Conservation (phyloP, 2,329 filamentous ascomycete species). For the Penicillium sclerotigenum region DNA sequence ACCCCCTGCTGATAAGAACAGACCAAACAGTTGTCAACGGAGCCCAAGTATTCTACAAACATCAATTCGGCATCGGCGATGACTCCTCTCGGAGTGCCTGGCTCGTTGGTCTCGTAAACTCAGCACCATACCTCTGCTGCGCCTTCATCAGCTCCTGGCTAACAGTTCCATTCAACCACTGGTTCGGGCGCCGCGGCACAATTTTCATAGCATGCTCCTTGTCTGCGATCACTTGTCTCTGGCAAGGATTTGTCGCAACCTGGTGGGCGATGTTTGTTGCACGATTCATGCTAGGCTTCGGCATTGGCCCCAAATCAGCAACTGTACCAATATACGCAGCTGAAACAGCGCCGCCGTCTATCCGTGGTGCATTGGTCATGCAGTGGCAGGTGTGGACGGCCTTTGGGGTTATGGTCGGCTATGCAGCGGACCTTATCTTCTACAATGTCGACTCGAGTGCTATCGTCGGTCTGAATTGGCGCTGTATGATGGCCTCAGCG, state of each 20-base stretch:
- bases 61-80: conserved; percentile 58
- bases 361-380: conserved; percentile 77
- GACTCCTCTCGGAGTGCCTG: conserved; percentile 51
- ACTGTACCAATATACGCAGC: conserved; percentile 75
- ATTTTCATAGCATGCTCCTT: conserved; percentile 75
- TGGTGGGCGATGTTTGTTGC: conserved; percentile 70
- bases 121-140: conserved; percentile 59
- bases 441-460: conserved; percentile 53
- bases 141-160: conserved; percentile 70
- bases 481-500: conserved; percentile 66
- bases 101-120: conserved; percentile 62
- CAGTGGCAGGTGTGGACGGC: conserved; percentile 66
- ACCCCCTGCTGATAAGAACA: conserved; percentile 15
- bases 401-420: conserved; percentile 55
- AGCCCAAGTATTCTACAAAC: conserved; percentile 63
- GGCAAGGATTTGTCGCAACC: conserved; percentile 64
- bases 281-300: conserved; percentile 71
- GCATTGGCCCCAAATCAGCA: conserved; percentile 71
- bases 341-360: conserved; percentile 66
- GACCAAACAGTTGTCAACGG: conserved; percentile 69
- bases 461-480: conserved; percentile 62
- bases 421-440: conserved; percentile 60
- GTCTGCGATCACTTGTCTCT: conserved; percentile 54
- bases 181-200: conserved; percentile 67
- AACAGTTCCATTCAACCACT: conserved; percentile 68